A percentile compares a stretch with the other conserved stretches of the same genome.
phyloP scores from a whole-genome alignment of 805 yeast genomes.

The Starmerella cellae region DNA sequence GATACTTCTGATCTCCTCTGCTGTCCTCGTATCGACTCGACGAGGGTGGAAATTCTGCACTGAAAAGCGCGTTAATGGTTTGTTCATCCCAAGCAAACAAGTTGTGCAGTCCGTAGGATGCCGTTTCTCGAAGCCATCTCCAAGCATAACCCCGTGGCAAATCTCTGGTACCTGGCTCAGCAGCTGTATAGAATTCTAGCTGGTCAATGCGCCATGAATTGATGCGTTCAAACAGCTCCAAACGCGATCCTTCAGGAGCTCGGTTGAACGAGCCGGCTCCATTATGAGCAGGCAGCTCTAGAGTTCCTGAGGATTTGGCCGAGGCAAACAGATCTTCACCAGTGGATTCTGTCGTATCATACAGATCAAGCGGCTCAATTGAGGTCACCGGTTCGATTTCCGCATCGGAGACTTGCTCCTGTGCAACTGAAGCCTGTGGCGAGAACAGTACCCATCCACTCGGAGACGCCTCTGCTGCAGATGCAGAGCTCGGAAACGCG shows the following conservation, averaged over 20 bases:
- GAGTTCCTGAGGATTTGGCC: conserved; percentile 3
- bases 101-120: conserved; percentile 5
- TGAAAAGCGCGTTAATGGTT: conserved; percentile 28
- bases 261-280: conserved; percentile 26
- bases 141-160: conserved; percentile 3
- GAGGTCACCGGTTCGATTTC: background rate
- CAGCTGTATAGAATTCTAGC: conserved; percentile 24
- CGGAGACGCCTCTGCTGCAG: conserved; percentile 14
- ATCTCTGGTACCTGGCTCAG: conserved; percentile 16
- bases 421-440: conserved; percentile 19
- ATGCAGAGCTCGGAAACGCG: conserved; percentile 5
- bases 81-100: conserved; percentile 26
- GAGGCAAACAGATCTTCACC: background rate
- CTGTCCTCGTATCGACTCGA: background rate
- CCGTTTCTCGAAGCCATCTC: conserved; percentile 11
- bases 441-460: conserved; percentile 32
- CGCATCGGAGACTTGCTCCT: background rate
- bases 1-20: background rate
- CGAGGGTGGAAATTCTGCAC: conserved; percentile 17
- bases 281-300: conserved; percentile 28
- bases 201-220: conserved; percentile 33
- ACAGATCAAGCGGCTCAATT: conserved; percentile 10
- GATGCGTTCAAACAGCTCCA: conserved; percentile 28
- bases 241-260: background rate
- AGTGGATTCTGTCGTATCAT: background rate